Evolutionary conservation across 2,329 filamentous ascomycete genomes (phyloP).

Genomic region (Fusarium secorum): DNA sequence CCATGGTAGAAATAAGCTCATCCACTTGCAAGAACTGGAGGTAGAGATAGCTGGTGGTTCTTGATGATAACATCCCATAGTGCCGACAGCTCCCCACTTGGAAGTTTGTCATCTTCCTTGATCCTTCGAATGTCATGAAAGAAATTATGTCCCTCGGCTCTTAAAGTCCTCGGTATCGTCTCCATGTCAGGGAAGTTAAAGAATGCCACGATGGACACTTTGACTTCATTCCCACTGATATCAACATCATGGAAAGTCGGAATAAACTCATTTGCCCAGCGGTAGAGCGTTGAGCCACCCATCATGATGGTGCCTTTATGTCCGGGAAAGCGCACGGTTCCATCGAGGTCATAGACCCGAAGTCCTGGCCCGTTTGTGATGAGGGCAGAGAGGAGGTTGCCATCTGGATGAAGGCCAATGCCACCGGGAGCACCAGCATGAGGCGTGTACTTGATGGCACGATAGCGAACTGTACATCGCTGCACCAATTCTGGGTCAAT

Average conservation of each 20-base stretch:
- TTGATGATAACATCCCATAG: background rate
- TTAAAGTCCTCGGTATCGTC: background rate
- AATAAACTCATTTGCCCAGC: slow-evolving; percentile 6
- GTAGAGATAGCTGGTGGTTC: background rate
- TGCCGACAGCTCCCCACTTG: background rate
- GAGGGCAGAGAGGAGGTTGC: background rate
- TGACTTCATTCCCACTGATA: background rate
- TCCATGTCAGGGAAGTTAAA: slow-evolving; percentile 22
- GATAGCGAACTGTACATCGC: slow-evolving; percentile 6
- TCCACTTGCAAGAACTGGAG: background rate
- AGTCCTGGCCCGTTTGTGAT: slow-evolving; percentile 4
- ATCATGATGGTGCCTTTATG: slow-evolving; percentile 5
- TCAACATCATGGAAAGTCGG: slow-evolving; percentile 2
- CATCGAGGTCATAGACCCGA: background rate
- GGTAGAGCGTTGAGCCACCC: slow-evolving; percentile 16
- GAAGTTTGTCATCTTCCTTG: slow-evolving; percentile 2
- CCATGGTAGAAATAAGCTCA: background rate
- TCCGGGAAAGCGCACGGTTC: background rate
- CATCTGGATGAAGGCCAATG: slow-evolving; percentile 11
- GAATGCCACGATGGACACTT: slow-evolving; percentile 18
- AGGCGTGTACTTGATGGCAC: slow-evolving; percentile 1
- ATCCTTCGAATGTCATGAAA: background rate
- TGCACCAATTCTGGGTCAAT: background rate
- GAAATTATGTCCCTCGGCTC: background rate
- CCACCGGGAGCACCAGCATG: background rate